Base-by-base conservation (phyloP, 1,284 basidiomycete genomes). In the Papiliotrema nemorosa region DNA sequence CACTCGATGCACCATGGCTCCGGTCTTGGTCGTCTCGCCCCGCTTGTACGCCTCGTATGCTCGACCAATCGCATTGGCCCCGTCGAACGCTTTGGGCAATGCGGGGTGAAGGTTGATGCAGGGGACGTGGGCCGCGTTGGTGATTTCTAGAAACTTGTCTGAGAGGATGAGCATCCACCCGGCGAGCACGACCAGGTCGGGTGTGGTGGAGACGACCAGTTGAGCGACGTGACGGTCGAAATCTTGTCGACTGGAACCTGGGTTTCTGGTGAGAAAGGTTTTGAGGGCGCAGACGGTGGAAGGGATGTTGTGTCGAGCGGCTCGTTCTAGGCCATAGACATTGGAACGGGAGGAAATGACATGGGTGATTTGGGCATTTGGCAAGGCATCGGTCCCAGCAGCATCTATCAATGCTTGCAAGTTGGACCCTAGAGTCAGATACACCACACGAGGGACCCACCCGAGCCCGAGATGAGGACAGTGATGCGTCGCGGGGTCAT, bases 71-170 rank as follows among this genome's bases (percentile, higher is more conserved):
- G 93, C 92, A 64, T 88, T 81, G 4, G 90, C 85, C 9, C 96
- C 96, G 63, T 97, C 93, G 62, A 98, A 98, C 5, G 87, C 85
- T 0, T 90, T 90, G 0, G 96, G 96, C 2, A 98, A 78, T 5
- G 94, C 96, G 9, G 96, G 94, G 67, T 98, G 96, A 10, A 98
- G 79, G 70, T 98, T 98, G 78, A 98, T 96, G 59, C 96, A 88
- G 0, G 90, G 87, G 5, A 94, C 71, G 44, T 72, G 62, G n/a
- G 81, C 35, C 12, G 35, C 7, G 7, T 37, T n/a, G 35, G 35
- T 67, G 21, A 77, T 63, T 29, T 78, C 63, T 20, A 82, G 67
- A 67, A 84, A 82, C 16, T 68, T 56, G 45, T 78, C 73, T 7
- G 77, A 77, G 37, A 92, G 80, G 59, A 93, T 87, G 69, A 97